A percentile compares a stretch with the other conserved stretches of the same genome.
phyloP scores from a whole-genome alignment of 1,139 yeast genomes.

The Lodderomyces beijingensis region DNA sequence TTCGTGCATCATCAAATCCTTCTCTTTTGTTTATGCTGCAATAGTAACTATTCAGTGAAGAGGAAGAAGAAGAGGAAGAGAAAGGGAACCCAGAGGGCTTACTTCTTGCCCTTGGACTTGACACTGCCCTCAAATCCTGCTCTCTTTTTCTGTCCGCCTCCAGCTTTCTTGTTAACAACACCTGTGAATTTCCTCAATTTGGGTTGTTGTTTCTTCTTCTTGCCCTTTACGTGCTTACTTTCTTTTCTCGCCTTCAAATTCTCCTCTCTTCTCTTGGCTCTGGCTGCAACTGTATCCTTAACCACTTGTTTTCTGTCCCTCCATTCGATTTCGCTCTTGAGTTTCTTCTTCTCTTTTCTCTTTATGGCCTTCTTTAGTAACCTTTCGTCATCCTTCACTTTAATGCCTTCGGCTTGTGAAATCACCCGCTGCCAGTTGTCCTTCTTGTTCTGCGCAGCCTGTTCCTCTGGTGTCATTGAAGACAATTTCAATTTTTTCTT shows the following conservation, averaged over 20 bases:
- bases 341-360: constrained; percentile 73
- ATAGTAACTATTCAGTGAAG: too few relatives aligned
- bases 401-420: constrained; percentile 84
- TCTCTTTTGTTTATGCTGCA: too few relatives aligned
- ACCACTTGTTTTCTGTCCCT: constrained; percentile 78
- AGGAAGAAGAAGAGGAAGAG: too few relatives aligned
- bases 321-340: constrained; percentile 84
- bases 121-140: constrained; percentile 59
- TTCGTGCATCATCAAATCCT: too few relatives aligned
- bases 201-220: constrained; percentile 56
- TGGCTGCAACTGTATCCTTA: constrained; percentile 66
- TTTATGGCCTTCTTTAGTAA: constrained; percentile 81
- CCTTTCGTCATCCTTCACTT: constrained; percentile 85
- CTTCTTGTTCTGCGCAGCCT: constrained; percentile 58
- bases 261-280: constrained; percentile 83
- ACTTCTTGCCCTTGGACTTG: constrained; percentile 30
- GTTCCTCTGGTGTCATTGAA: constrained; percentile 60
- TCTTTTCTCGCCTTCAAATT: constrained; percentile 79
- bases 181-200: constrained; percentile 70
- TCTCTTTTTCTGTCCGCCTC: constrained; percentile 35
- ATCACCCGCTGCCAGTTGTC: constrained; percentile 82
- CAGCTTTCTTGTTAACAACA: constrained; percentile 29
- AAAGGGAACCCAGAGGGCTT: too few relatives aligned
- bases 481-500: constrained; percentile 64
- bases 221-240: constrained; percentile 52